Evolutionary conservation across 768 basidiomycete genomes (phyloP).

Genomic region (Amanita pallidorosea): DNA sequence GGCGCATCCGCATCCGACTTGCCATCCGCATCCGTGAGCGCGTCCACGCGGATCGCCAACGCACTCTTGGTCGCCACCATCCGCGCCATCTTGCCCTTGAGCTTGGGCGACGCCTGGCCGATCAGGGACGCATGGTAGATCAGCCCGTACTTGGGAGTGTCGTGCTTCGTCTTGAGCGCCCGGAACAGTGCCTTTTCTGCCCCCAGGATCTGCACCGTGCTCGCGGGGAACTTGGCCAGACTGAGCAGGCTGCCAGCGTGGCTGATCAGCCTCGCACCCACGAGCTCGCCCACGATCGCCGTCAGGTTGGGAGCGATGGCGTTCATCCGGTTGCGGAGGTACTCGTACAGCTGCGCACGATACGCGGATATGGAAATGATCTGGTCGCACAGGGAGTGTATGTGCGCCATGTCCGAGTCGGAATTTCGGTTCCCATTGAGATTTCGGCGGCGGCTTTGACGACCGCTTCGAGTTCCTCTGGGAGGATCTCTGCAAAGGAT

Average conservation of each 20-base stretch:
- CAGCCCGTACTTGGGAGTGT: slow-evolving; percentile 98
- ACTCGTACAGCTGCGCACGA: slow-evolving; percentile 90
- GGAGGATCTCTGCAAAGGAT: slow-evolving; percentile 81
- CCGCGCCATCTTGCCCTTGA: slow-evolving; percentile 99
- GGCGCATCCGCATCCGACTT: slow-evolving; percentile 79
- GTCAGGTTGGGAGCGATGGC: slow-evolving; percentile 98
- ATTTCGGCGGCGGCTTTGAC: slow-evolving; percentile 95
- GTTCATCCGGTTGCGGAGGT: slow-evolving; percentile 95
- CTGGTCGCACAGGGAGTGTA: slow-evolving; percentile 94
- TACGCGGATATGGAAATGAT: slow-evolving; percentile 95
- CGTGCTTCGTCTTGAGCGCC: slow-evolving; percentile 97
- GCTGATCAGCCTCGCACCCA: slow-evolving; percentile 87
- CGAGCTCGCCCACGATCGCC: slow-evolving; percentile 83
- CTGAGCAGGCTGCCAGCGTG: slow-evolving; percentile 94
- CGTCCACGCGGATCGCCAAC: slow-evolving; percentile 95
- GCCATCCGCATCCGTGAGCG: slow-evolving; percentile 83
- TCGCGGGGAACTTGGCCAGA: slow-evolving; percentile 94
- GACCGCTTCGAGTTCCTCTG: slow-evolving; percentile 93
- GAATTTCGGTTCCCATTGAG: slow-evolving; percentile 99
- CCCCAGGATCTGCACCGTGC: slow-evolving; percentile 96
- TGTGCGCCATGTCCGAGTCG: slow-evolving; percentile 93
- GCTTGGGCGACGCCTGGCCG: slow-evolving; percentile 93
- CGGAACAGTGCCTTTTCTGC: slow-evolving; percentile 98
- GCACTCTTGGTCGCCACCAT: slow-evolving; percentile 99
- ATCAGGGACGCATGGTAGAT: slow-evolving; percentile 98